These are phyloP conservation scores for Aspergillus aculeatinus DNA, from an alignment of 2,329 filamentous ascomycete genomes.

Conservation along the genomic window DNA sequence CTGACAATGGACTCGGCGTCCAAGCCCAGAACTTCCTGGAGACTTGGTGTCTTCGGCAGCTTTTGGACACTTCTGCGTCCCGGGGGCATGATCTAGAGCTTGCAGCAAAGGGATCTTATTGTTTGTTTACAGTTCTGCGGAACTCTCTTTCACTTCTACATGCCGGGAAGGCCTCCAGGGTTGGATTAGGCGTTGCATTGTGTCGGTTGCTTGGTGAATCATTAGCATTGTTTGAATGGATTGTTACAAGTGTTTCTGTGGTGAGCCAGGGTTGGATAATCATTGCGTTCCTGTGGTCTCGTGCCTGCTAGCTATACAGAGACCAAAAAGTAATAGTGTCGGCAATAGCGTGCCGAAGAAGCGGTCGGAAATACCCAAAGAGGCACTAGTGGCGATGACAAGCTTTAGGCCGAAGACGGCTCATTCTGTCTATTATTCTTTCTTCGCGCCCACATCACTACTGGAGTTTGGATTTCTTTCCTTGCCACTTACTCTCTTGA, in stretches of 20 bases:
- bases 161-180: background rate
- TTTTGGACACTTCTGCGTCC: background rate
- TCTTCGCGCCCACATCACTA: background rate
- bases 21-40: background rate
- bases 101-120: background rate
- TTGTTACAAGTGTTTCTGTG: background rate
- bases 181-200: slow-evolving; percentile 2
- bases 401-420: slow-evolving; percentile 2
- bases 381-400: slow-evolving; percentile 10
- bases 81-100: background rate
- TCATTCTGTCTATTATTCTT: background rate
- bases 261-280: background rate
- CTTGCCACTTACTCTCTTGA: background rate
- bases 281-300: background rate
- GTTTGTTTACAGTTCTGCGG: background rate
- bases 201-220: background rate
- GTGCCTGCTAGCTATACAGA: background rate
- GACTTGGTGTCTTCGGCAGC: background rate
- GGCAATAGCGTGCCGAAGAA: background rate
- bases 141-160: background rate
- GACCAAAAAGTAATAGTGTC: background rate
- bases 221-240: background rate
- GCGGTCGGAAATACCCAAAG: slow-evolving; percentile 10
- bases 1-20: background rate
- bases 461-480: background rate